phyloP scores from a whole-genome alignment of 2,329 filamentous ascomycete genomes.

The Beauveria australis region DNA sequence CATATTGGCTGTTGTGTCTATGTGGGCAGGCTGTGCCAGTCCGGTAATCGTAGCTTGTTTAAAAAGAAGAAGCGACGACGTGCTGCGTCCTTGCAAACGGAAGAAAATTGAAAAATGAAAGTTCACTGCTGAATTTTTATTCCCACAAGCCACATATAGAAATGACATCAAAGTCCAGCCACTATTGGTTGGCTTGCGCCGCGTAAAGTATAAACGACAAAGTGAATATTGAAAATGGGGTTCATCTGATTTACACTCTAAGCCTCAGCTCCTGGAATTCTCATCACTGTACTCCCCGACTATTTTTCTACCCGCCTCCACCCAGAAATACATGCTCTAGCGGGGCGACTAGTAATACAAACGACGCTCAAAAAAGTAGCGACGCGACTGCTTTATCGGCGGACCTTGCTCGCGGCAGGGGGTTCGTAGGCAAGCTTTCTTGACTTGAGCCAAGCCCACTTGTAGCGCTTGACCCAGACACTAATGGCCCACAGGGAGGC shows the following conservation, averaged over 20 bases:
- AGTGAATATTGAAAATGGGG: slow-evolving; percentile 30
- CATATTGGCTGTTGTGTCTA: background rate
- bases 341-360: slow-evolving; percentile 33
- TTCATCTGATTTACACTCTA: slow-evolving; percentile 46
- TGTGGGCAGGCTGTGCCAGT: background rate
- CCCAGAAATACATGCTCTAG: slow-evolving; percentile 35
- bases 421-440: slow-evolving; percentile 87
- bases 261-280: slow-evolving; percentile 24
- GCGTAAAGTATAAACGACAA: slow-evolving; percentile 10
- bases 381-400: slow-evolving; percentile 32
- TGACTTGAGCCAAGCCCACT: slow-evolving; percentile 94
- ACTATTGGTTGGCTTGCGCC: background rate
- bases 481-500: slow-evolving; percentile 75
- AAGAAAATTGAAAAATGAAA: background rate
- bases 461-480: slow-evolving; percentile 99
- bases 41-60: background rate
- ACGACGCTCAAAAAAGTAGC: slow-evolving; percentile 19
- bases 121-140: background rate
- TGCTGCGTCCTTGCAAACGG: background rate
- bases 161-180: background rate
- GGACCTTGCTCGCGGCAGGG: slow-evolving; percentile 48
- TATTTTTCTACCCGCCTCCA: slow-evolving; percentile 33
- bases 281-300: slow-evolving; percentile 19
- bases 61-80: background rate
- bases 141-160: too few species aligned